Conservation (phyloP, 257 asterid species). For the Nicotiana otophora region DNA sequence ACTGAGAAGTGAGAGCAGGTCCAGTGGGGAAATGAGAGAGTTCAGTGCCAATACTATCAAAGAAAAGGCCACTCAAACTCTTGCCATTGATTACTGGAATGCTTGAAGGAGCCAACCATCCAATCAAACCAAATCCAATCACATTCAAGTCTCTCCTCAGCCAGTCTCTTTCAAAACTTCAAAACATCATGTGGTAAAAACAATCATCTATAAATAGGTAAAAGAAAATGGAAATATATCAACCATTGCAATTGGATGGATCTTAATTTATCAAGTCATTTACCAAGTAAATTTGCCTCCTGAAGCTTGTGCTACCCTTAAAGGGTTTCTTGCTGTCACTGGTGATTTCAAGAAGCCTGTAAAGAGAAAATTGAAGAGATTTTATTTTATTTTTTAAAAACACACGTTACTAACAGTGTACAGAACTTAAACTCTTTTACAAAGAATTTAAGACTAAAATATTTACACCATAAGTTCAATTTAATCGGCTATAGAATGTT, state of each 20-base stretch:
- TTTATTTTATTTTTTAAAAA: no score
- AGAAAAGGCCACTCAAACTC: conserved; percentile 82
- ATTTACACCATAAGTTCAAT: background rate
- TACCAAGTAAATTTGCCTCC: conserved; percentile 80
- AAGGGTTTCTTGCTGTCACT: conserved; percentile 60
- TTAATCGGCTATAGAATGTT: background rate
- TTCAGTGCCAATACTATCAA: conserved; percentile 84
- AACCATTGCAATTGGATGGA: background rate
- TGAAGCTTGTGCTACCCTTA: conserved; percentile 57
- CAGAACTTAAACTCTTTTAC: background rate
- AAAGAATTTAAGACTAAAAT: background rate
- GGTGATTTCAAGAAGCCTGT: conserved; percentile 55
- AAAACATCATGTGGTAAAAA: background rate
- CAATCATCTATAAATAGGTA: background rate
- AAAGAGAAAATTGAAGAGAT: background rate
- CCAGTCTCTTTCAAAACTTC: conserved; percentile 84
- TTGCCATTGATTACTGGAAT: conserved; percentile 71
- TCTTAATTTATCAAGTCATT: background rate
- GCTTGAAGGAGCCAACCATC: conserved; percentile 95
- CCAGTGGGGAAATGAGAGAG: conserved; percentile 80
- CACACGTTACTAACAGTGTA: background rate
- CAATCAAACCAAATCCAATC: conserved; percentile 90
- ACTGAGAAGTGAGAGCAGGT: conserved; percentile 72
- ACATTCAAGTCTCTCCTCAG: conserved; percentile 78
- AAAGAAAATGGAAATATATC: no score